Evolutionary conservation across 1,284 basidiomycete genomes (phyloP).

Genomic region (Malassezia furfur): DNA sequence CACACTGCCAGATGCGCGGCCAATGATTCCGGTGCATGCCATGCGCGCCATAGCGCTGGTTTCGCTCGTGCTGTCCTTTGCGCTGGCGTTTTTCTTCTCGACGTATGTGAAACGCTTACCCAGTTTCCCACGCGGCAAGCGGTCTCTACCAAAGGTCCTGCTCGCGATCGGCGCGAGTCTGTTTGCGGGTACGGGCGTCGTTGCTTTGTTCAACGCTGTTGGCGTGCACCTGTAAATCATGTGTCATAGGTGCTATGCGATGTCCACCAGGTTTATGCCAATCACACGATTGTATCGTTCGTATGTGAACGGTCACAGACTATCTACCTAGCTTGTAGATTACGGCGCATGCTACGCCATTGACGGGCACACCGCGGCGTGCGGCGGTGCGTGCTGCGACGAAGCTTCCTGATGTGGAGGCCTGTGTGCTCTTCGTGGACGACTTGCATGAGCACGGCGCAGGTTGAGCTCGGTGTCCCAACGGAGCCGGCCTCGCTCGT

Average conservation of each 20-base stretch:
- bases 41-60: conserved; percentile 30
- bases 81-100: conserved; percentile 36
- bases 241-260: not conserved
- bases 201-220: conserved; percentile 41
- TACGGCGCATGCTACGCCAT: too few species aligned
- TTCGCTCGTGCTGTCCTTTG: conserved; percentile 26
- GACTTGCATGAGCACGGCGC: too few species aligned
- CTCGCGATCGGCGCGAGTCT: conserved; percentile 25
- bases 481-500: too few species aligned
- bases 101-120: conserved; percentile 24
- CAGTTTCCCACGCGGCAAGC: conserved; percentile 20
- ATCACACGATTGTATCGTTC: too few species aligned
- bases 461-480: too few species aligned
- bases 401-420: too few species aligned
- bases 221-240: conserved; percentile 34
- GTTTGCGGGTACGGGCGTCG: conserved; percentile 34
- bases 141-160: conserved; percentile 21
- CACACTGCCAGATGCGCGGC: not conserved
- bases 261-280: too few species aligned
- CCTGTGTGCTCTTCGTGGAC: too few species aligned
- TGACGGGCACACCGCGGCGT: too few species aligned
- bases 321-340: too few species aligned
- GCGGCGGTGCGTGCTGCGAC: too few species aligned
- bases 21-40: conserved; percentile 26
- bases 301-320: too few species aligned